phyloP scores from a whole-genome alignment of 805 yeast species.

The Ogataea angusta region DNA sequence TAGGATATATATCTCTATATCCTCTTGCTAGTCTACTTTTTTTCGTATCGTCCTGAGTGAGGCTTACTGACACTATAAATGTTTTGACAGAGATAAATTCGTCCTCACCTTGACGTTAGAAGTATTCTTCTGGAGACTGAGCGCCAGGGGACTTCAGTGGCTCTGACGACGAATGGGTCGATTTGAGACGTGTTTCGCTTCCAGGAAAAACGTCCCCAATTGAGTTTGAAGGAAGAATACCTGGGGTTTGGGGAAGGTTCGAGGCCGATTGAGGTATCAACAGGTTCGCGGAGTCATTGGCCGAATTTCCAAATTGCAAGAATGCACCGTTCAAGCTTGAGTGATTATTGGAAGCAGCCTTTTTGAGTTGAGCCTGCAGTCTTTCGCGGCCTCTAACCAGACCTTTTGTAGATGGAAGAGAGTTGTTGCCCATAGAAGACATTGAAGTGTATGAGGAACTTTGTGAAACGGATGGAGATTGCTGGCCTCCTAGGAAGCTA shows the following conservation, averaged over 20 bases:
- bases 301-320: constrained; percentile 10
- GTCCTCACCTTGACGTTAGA: neutral
- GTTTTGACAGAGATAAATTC: constrained; percentile 6
- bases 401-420: constrained; percentile 14
- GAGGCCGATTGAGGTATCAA: constrained; percentile 2
- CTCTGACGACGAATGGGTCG: neutral
- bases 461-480: neutral
- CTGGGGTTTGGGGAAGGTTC: constrained; percentile 25
- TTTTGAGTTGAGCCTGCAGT: constrained; percentile 23
- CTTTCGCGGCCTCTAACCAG: constrained; percentile 21
- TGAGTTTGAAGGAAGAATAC: constrained; percentile 22
- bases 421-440: constrained; percentile 2
- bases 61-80: constrained; percentile 11
- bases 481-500: constrained; percentile 3
- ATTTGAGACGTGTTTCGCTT: neutral
- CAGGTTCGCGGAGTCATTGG: neutral
- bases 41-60: constrained; percentile 4
- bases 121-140: constrained; percentile 1
- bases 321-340: constrained; percentile 15
- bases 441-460: constrained; percentile 4
- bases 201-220: constrained; percentile 23
- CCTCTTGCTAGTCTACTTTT: constrained; percentile 9
- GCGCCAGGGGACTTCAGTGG: constrained; percentile 4
- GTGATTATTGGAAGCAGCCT: constrained; percentile 16
- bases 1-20: constrained; percentile 1